A percentile compares a stretch with the other conserved stretches of the same genome.
Conservation (phyloP, 2,329 filamentous ascomycete genomes). For the Diplocarpon mali region DNA sequence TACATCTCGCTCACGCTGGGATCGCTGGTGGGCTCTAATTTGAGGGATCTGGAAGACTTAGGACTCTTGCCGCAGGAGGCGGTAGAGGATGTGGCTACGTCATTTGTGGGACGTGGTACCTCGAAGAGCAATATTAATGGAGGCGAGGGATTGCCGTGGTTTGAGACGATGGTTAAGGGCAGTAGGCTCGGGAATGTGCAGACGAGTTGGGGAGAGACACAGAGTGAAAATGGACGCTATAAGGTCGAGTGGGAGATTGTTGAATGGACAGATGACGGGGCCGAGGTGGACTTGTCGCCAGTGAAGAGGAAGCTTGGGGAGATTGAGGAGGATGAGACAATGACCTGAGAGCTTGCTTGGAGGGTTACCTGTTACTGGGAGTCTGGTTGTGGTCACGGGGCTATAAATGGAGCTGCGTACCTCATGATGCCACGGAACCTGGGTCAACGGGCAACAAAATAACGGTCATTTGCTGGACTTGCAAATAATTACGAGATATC, state of each 20-base stretch:
- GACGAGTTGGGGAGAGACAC: constrained; percentile 42
- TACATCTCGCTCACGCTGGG: constrained; percentile 77
- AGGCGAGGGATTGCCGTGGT: constrained; percentile 62
- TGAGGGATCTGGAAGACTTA: constrained; percentile 62
- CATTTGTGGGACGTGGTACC: background rate
- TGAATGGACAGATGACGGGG: constrained; percentile 51
- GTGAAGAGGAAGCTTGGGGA: constrained; percentile 44
- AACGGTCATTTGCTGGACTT: too few relatives aligned
- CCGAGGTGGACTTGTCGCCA: constrained; percentile 28
- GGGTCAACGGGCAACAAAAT: too few relatives aligned
- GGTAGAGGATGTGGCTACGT: constrained; percentile 28
- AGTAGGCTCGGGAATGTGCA: constrained; percentile 60
- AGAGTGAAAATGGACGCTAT: constrained; percentile 50
- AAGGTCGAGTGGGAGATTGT: constrained; percentile 75
- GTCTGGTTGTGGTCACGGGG: background rate
- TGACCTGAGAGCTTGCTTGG: constrained; percentile 3
- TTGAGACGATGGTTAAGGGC: constrained; percentile 69
- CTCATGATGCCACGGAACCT: too few relatives aligned
- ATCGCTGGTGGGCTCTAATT: constrained; percentile 59
- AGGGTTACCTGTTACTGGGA: background rate
- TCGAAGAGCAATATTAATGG: constrained; percentile 21
- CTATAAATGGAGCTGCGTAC: background rate
- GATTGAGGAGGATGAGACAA: constrained; percentile 10
- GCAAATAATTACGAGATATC: too few relatives aligned
- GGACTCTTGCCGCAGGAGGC: constrained; percentile 51